Conservation (phyloP, 495 filamentous ascomycete species). For the Letharia columbiana region DNA sequence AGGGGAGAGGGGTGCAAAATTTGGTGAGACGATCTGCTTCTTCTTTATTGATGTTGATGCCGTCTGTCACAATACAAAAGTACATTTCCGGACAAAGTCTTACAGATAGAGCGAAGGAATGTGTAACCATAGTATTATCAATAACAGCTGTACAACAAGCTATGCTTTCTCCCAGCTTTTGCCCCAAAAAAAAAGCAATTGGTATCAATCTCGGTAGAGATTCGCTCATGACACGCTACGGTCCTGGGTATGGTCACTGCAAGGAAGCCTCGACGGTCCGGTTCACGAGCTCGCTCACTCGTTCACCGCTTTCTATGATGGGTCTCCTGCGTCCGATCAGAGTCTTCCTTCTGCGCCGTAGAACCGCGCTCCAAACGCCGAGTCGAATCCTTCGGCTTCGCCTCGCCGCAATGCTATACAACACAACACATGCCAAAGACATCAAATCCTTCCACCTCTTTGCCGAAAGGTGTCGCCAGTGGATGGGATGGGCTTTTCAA, state of each 20-base stretch:
- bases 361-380: background rate
- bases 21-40: background rate
- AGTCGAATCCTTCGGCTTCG: background rate
- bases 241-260: background rate
- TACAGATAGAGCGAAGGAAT: background rate
- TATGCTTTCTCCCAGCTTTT: background rate
- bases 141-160: background rate
- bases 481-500: conserved; percentile 51
- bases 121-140: background rate
- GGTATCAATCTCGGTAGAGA: background rate
- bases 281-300: background rate
- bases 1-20: background rate
- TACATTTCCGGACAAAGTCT: background rate
- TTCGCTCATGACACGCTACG: background rate
- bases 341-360: background rate
- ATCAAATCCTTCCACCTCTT: conserved; percentile 19
- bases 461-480: conserved; percentile 38
- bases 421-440: background rate
- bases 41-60: background rate
- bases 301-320: background rate
- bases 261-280: background rate
- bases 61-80: background rate
- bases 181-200: background rate
- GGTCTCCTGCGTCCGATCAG: background rate
- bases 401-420: background rate